A percentile compares a stretch with the other conserved stretches of the same genome.
Evolutionary conservation across 2,329 filamentous ascomycete genomes (phyloP).

Genomic region (Arthroderma sp.): DNA sequence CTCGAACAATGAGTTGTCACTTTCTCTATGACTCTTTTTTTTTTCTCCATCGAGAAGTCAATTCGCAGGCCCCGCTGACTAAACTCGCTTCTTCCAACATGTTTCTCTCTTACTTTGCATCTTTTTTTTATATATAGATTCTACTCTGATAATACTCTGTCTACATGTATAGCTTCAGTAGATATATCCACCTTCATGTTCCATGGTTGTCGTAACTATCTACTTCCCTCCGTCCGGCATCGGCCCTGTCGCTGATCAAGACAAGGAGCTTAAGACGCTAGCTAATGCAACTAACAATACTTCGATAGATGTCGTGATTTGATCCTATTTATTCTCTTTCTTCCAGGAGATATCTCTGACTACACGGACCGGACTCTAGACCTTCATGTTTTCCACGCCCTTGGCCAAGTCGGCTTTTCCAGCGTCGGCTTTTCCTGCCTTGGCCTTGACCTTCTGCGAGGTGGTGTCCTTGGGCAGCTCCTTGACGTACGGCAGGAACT

Average conservation of each 20-base stretch:
- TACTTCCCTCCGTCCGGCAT: background rate
- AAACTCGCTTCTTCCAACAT: background rate
- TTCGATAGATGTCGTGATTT: background rate
- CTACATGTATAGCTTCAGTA: too few species aligned
- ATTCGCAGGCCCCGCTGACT: background rate
- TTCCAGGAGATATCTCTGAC: background rate
- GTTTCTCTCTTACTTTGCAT: too few species aligned
- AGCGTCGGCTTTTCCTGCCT: slow-evolving; percentile 22
- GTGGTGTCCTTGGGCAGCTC: slow-evolving; percentile 68
- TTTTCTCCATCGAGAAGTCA: background rate
- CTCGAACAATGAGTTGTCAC: background rate
- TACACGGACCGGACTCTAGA: slow-evolving; percentile 19
- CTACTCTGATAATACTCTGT: too few species aligned
- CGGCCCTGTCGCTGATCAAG: background rate
- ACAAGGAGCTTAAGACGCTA: background rate
- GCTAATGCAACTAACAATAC: slow-evolving; percentile 3
- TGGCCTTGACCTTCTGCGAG: slow-evolving; percentile 44
- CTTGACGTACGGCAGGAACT: slow-evolving; percentile 79
- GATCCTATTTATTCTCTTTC: background rate
- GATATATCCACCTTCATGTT: background rate
- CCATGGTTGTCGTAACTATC: background rate
- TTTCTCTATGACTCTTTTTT: too few species aligned
- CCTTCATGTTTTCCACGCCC: slow-evolving; percentile 32
- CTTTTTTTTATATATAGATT: too few species aligned
- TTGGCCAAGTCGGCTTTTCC: slow-evolving; percentile 26